Base-by-base conservation (phyloP, 2,329 filamentous ascomycete species). In the Sordariomycetes sp. region DNA sequence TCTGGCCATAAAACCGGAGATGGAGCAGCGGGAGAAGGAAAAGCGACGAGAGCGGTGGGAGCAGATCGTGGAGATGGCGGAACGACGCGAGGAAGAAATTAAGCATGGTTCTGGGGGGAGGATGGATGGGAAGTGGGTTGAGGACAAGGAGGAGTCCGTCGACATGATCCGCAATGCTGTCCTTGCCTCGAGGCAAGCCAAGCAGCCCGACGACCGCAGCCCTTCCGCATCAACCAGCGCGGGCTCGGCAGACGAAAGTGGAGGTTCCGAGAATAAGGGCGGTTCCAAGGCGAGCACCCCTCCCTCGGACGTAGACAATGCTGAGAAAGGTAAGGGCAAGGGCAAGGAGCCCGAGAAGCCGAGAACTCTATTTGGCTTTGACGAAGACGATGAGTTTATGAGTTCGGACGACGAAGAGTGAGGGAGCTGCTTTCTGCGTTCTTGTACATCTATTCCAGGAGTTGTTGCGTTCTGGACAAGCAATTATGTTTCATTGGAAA, bases 1-100 rank as follows among this genome's bases (percentile, higher is more conserved):
- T 67, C 80, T 97, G 1, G 90, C 92, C 2, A 89, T 96, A 64
- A 97, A 97, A 70, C 94, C 95, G 0, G 93, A 97, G 61, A 97
- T 99, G 93, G 94, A 97, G 62, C 86, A 87, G 72, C 90, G 90
- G 68, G 91, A 97, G 70, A 93, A 91, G 67, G 92, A 97, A 69
- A 87, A 88, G 72, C 83, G 91, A 54, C 81, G 88, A 53, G 85
- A 88, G 71, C 78, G 92, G 54, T 96, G 91, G 90, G 86, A 96
- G 70, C 83, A 92, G 67, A 88, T 97, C 58, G 87, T 97, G 14
- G 88, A 93, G 54, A 79, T 87, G 60, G 86, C 94, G 0, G 93
- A 97, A 70, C 81, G 85, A 61, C 87, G 86, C 64, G 88, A 96
- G 65, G 87, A 90, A 40, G 92, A 96, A 67, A 82, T 97, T 56